These are phyloP conservation scores for Picochlorum sp. DNA, from an alignment of 139 green algal genomes.

Conservation along the genomic window DNA sequence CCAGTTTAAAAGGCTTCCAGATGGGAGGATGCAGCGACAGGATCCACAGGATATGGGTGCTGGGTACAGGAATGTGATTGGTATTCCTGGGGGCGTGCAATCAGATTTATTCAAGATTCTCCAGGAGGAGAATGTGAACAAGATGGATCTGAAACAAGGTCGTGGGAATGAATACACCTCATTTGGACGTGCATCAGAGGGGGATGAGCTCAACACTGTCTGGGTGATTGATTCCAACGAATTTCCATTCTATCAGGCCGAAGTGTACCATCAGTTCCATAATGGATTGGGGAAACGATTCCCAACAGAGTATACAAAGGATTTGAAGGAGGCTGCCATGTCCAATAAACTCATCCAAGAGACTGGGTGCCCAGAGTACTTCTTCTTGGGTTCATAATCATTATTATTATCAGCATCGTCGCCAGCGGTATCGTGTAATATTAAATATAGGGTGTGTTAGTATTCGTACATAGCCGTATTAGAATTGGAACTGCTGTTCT, in stretches of 20 bases:
- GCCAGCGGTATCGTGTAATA: no score
- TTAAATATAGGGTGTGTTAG: no score
- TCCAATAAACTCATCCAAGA: conserved; percentile 30
- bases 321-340: conserved; percentile 33
- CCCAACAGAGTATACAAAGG: conserved; percentile 41
- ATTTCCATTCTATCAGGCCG: conserved; percentile 70
- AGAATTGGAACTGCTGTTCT: conserved; percentile 86
- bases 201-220: conserved; percentile 51
- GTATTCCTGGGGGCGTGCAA: conserved; percentile 62
- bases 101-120: conserved; percentile 59
- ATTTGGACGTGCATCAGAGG: conserved; percentile 25
- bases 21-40: conserved; percentile 35
- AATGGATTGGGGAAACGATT: conserved; percentile 32
- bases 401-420: no score
- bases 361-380: conserved; percentile 64
- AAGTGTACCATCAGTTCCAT: conserved; percentile 89
- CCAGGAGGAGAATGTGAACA: conserved; percentile 59
- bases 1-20: conserved; percentile 12
- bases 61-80: conserved; percentile 75
- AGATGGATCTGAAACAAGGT: conserved; percentile 67
- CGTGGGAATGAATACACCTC: conserved; percentile 32
- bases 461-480: not conserved
- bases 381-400: conserved; percentile 33
- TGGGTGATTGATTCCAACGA: conserved; percentile 52
- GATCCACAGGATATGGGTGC: conserved; percentile 64